phyloP scores from a whole-genome alignment of 345 rosid genomes.

The Salix purpurea region DNA sequence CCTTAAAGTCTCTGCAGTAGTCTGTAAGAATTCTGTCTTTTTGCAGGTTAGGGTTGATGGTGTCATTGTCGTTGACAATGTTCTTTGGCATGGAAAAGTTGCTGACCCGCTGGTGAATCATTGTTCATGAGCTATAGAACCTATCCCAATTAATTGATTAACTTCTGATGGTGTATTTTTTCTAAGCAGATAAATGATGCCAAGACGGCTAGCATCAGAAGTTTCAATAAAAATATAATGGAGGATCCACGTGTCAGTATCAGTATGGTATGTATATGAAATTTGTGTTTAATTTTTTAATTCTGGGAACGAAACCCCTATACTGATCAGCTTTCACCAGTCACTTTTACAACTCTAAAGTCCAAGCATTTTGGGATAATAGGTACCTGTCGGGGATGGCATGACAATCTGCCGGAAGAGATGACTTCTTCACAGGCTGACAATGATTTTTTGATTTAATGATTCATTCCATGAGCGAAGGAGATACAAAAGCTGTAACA shows the following conservation, averaged over 20 bases:
- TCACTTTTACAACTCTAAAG: background rate
- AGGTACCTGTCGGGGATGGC: slow-evolving; percentile 95
- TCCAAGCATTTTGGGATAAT: slow-evolving; percentile 6
- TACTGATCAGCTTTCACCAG: background rate
- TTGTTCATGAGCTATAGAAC: background rate
- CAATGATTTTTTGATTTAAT: background rate
- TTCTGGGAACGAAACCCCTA: background rate
- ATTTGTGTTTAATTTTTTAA: background rate
- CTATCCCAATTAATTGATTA: background rate
- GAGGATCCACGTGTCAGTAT: slow-evolving; percentile 69
- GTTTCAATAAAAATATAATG: slow-evolving; percentile 63
- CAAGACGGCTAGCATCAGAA: slow-evolving; percentile 67
- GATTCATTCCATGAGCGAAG: background rate
- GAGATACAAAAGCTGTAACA: background rate
- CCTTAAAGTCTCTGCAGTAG: background rate
- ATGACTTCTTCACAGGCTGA: slow-evolving; percentile 22
- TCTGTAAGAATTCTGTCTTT: slow-evolving; percentile 2
- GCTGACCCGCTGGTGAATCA: slow-evolving; percentile 63
- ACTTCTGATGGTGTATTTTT: slow-evolving; percentile 4
- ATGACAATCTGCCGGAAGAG: slow-evolving; percentile 75
- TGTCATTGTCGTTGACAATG: slow-evolving; percentile 80
- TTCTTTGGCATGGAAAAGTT: slow-evolving; percentile 94
- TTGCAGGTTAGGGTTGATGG: slow-evolving; percentile 79
- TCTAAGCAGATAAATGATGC: slow-evolving; percentile 61
- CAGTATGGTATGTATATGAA: slow-evolving; percentile 58